Base-by-base conservation (phyloP, 495 filamentous ascomycete species). In the Aspergillus kassunensis region DNA sequence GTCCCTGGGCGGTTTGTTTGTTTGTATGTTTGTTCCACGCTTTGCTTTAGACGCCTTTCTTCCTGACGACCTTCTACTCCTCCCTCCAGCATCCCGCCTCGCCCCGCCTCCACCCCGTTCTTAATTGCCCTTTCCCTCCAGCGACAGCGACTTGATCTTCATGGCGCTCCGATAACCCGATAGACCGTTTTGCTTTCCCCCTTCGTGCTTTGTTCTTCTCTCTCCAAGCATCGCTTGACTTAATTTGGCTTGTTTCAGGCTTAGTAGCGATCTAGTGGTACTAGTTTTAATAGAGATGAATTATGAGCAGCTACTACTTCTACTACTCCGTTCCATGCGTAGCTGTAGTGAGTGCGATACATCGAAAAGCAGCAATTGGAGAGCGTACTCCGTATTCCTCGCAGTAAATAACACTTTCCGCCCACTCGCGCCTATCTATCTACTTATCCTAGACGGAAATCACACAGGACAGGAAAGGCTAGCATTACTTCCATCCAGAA, bases 271-370 rank as follows among this genome's bases (percentile, higher is more conserved):
- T 33, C 6, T 18, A n/a, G 34, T 16, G 1, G 5, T 37, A 36
- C 25, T 36, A 21, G 20, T 47, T 5, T 24, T 48, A 49, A 49
- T 39, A 49, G 21, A 49, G 33, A 39, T 39, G 33, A 49, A 34
- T 36, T 16, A 48, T 48, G 39, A 25, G 2, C 39, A 4, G 13
- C 19, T 18, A n/a, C n/a, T n/a, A n/a, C n/a, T n/a, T n/a, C n/a
- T n/a, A n/a, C n/a, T n/a, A n/a, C n/a, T n/a, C n/a, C n/a, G n/a
- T n/a, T n/a, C n/a, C n/a, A n/a, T n/a, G n/a, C n/a, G n/a, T n/a
- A n/a, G n/a, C n/a, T n/a, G n/a, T n/a, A n/a, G n/a, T n/a, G n/a
- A n/a, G n/a, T n/a, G n/a, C n/a, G n/a, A n/a, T n/a, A n/a, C n/a
- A n/a, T n/a, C n/a, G n/a, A n/a, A n/a, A n/a, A n/a, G n/a, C n/a